These are phyloP conservation scores for Sugiyamaella paludigena DNA, from an alignment of 1,139 yeast species.

Conservation along the genomic window DNA sequence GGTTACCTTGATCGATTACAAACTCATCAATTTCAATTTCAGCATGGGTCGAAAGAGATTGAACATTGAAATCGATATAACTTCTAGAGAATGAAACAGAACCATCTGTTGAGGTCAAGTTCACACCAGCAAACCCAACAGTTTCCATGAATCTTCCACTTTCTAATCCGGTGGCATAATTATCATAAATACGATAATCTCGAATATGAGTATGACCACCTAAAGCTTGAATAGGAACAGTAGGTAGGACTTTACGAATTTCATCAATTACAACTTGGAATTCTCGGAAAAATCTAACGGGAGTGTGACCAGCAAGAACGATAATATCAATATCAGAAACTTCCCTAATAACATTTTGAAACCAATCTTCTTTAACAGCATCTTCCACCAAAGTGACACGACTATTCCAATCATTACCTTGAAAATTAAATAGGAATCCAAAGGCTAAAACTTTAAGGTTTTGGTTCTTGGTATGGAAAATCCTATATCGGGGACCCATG, in stretches of 20 bases:
- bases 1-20: constrained; percentile 50
- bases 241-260: constrained; percentile 59
- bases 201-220: constrained; percentile 96
- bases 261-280: constrained; percentile 45
- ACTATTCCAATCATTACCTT: constrained; percentile 56
- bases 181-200: constrained; percentile 72
- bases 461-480: constrained; percentile 61
- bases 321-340: constrained; percentile 58
- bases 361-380: constrained; percentile 62
- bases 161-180: constrained; percentile 69
- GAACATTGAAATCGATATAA: constrained; percentile 76
- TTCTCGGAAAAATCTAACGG: constrained; percentile 65
- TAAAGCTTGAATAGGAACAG: constrained; percentile 71
- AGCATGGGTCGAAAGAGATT: constrained; percentile 67
- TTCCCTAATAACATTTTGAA: constrained; percentile 48
- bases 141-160: constrained; percentile 95
- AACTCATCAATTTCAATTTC: constrained; percentile 30
- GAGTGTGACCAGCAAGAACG: constrained; percentile 77
- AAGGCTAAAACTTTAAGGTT: constrained; percentile 59
- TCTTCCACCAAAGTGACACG: constrained; percentile 62
- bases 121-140: constrained; percentile 76
- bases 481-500: constrained; percentile 65
- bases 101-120: constrained; percentile 32
- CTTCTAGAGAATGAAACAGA: constrained; percentile 50
- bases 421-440: constrained; percentile 79